Evolutionary conservation across 768 basidiomycete genomes (phyloP).

Genomic region (Calocera cornea): DNA sequence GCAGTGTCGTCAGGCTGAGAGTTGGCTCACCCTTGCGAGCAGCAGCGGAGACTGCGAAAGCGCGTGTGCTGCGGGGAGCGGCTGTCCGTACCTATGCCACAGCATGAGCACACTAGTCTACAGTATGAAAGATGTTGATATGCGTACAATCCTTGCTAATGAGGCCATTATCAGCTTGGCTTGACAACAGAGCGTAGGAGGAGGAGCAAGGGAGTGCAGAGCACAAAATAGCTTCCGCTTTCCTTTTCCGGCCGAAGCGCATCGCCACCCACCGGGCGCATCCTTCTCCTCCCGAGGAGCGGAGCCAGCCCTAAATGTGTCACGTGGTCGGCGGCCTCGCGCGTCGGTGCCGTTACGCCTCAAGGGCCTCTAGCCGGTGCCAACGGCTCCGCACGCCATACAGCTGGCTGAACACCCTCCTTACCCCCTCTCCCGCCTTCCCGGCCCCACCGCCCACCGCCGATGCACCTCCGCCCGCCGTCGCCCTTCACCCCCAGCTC

Average conservation of each 20-base stretch:
- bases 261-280: background rate
- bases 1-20: background rate
- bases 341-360: background rate
- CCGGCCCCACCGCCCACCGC: background rate
- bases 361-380: background rate
- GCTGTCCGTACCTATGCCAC: slow-evolving; percentile 12
- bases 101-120: background rate
- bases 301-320: background rate
- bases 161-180: background rate
- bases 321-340: background rate
- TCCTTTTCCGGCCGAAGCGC: background rate
- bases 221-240: background rate
- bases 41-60: slow-evolving; percentile 24
- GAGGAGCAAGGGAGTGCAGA: background rate
- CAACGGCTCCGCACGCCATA: background rate
- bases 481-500: background rate
- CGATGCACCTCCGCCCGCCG: slow-evolving; percentile 1
- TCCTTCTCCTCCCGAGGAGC: background rate
- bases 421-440: background rate
- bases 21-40: slow-evolving; percentile 26
- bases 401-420: background rate
- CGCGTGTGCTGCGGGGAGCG: slow-evolving; percentile 19
- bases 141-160: background rate
- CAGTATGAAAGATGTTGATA: background rate
- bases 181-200: background rate